Conservation (phyloP, 148 eudicot species). For the Rhododendron henanense region DNA sequence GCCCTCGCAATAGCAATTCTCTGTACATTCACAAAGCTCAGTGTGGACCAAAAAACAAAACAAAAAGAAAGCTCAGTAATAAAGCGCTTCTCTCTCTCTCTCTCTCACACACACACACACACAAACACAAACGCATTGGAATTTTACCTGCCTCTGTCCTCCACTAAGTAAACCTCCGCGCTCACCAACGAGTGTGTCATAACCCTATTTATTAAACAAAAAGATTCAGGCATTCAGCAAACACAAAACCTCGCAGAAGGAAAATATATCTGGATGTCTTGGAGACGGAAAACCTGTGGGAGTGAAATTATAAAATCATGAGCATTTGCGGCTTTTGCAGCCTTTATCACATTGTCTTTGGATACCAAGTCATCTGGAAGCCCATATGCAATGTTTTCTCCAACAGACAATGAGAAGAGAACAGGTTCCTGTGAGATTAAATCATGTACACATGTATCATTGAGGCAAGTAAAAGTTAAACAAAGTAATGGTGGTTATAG, state of each 20-base stretch:
- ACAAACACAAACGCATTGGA: neutral
- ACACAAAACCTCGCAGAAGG: conserved; percentile 17
- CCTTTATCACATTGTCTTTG: conserved; percentile 84
- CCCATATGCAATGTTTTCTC: conserved; percentile 97
- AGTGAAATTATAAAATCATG: conserved; percentile 93
- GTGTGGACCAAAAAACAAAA: neutral
- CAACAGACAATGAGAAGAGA: conserved; percentile 91
- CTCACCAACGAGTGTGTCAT: conserved; percentile 97
- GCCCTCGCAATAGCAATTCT: conserved; percentile 96
- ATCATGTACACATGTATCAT: neutral
- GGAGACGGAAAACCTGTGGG: conserved; percentile 65
- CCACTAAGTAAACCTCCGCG: conserved; percentile 97
- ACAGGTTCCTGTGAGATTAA: conserved; percentile 71
- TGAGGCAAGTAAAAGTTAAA: neutral
- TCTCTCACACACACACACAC: neutral
- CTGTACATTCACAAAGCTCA: conserved; percentile 38
- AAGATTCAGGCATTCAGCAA: conserved; percentile 10
- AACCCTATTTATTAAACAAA: conserved; percentile 53
- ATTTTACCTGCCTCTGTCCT: conserved; percentile 93
- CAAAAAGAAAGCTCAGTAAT: neutral
- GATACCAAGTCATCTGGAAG: conserved; percentile 85
- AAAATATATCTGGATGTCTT: neutral
- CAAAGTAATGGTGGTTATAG: neutral
- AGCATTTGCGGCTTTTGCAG: conserved; percentile 99
- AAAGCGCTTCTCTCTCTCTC: neutral